Percentiles rank a stretch among this genome's conserved stretches.
These are phyloP conservation scores for Anthracocystis walkeri DNA, from an alignment of 1,284 basidiomycete genomes.

Conservation along the genomic window DNA sequence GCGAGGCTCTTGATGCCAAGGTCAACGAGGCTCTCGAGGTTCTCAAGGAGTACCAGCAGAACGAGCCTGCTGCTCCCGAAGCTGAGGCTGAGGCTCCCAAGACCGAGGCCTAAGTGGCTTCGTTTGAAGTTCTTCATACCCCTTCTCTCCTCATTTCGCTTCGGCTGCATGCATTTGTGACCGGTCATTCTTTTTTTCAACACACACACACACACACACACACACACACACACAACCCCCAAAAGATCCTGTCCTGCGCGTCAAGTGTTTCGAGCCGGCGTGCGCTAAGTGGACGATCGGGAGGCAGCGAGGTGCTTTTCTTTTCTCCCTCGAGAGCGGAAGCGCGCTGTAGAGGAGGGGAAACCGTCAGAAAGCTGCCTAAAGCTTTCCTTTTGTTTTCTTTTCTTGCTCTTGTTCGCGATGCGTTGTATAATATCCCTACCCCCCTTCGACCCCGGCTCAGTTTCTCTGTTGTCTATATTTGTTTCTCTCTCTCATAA, in stretches of 20 bases:
- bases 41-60: conserved; percentile 67
- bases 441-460: conserved; percentile 3
- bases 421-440: conserved; percentile 40
- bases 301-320: conserved; percentile 4
- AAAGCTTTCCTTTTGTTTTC: conserved; percentile 6
- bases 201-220: neutral
- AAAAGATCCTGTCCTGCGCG: conserved; percentile 27
- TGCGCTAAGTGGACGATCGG: conserved; percentile 4
- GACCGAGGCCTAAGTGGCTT: conserved; percentile 42
- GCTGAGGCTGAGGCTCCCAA: conserved; percentile 40
- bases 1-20: conserved; percentile 67
- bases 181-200: neutral
- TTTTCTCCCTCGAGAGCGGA: neutral
- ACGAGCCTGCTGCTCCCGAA: conserved; percentile 39
- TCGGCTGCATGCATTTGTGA: neutral
- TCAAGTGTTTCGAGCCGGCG: conserved; percentile 6
- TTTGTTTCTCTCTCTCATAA: neutral
- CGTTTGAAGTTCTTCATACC: conserved; percentile 1
- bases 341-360: conserved; percentile 4
- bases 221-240: neutral
- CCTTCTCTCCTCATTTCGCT: conserved; percentile 2
- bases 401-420: conserved; percentile 20
- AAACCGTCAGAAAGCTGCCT: neutral
- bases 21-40: conserved; percentile 68
- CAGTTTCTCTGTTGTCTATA: neutral